A percentile compares a stretch with the other conserved stretches of the same genome.
These are phyloP conservation scores for Cadophora sp. DNA, from an alignment of 2,329 filamentous ascomycete species.

Conservation along the genomic window DNA sequence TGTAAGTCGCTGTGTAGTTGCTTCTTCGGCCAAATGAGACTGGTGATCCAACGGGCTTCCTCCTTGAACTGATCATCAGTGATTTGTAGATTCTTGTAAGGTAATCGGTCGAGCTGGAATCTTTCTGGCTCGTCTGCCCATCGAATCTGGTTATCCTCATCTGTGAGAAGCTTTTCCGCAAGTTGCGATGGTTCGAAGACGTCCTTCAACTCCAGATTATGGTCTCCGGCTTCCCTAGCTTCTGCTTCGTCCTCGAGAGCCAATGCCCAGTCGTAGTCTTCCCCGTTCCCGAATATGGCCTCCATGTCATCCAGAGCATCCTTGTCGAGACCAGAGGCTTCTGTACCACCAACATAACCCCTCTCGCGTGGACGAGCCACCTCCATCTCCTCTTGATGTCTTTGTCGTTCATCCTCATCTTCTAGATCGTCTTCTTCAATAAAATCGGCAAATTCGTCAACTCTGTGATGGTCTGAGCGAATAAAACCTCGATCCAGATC, in stretches of 20 bases:
- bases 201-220: conserved; percentile 91
- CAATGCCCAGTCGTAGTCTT: conserved; percentile 94
- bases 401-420: conserved; percentile 79
- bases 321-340: conserved; percentile 87
- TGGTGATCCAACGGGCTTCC: conserved; percentile 90
- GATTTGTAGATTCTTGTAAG: conserved; percentile 83
- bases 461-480: conserved; percentile 59
- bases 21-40: conserved; percentile 89
- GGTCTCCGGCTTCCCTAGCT: conserved; percentile 77
- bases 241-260: conserved; percentile 88
- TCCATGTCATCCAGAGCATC: conserved; percentile 96
- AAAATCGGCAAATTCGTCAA: conserved; percentile 91
- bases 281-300: conserved; percentile 92
- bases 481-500: conserved; percentile 49
- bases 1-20: conserved; percentile 69
- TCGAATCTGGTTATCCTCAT: conserved; percentile 92
- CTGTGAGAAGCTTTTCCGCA: conserved; percentile 91
- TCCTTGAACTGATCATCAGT: conserved; percentile 87
- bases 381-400: conserved; percentile 83
- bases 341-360: conserved; percentile 72
- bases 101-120: conserved; percentile 88
- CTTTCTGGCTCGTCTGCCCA: conserved; percentile 90
- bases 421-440: conserved; percentile 96
- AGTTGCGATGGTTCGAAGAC: conserved; percentile 98
- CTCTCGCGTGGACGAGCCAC: conserved; percentile 81